Base-by-base conservation (phyloP, 192 early-diverging fungal genomes). In the Rhizophagus clarus region DNA sequence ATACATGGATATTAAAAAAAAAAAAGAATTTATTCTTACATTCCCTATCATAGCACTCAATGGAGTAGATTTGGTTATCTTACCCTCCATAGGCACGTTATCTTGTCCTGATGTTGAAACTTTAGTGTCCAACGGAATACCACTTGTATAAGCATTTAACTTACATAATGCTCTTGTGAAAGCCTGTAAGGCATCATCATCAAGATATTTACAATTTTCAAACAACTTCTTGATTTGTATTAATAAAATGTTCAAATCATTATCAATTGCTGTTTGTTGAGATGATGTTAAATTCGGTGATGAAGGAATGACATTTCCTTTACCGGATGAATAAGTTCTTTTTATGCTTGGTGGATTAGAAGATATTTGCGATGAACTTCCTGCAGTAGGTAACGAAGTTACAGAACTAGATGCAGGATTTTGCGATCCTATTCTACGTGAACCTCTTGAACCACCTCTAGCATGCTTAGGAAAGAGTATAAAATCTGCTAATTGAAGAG, bases 401-500 rank as follows among this genome's bases (percentile, higher is more conserved):
- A 60, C 61, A 2, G 76, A 66, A 31, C 74, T 78, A 24, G 75
- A 63, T 8, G 78, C 67, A 29, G 70, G 63, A n/a, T 56, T 47
- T 24, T 47, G 69, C 22, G 37, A 79, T 72, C 85, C 71, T 70
- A 87, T 68, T 84, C 83, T 81, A 70, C 84, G 67, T 56, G 83
- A 31, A 61, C 66, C 87, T 42, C 88, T 87, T 3, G 85, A 82
- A 1, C 78, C 40, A 14, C 83, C 80, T 32, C 83, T 62, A 29
- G 81, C 83, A 37, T 83, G 80, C 67, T 87, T 84, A 47, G 79
- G 83, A 14, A 89, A 88, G 63, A 97, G 72, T 24, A 95, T 83
- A 81, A 92, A 91, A 64, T 98, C 96, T 2, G 94, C 93, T 28
- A 93, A 90, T 81, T 97, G 96, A 79, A 98, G 85, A 4, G 96